A percentile compares a stretch with the other conserved stretches of the same genome.
Conservation (phyloP, 371 early-diverging fungal genomes). For the Rhizopus arrhizus region DNA sequence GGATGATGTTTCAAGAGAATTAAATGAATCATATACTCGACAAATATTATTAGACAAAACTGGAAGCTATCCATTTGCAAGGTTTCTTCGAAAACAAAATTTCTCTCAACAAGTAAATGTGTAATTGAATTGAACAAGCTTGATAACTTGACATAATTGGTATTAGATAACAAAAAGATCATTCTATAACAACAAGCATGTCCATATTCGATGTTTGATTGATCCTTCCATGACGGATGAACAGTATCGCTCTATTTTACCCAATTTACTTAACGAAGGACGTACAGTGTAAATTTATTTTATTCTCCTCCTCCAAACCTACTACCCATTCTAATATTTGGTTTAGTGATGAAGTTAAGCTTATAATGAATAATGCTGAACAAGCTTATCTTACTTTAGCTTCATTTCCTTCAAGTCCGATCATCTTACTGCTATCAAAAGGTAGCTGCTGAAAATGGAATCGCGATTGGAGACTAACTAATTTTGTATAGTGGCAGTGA, state of each 20-base stretch:
- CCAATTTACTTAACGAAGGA: conserved; percentile 22
- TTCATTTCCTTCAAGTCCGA: conserved; percentile 23
- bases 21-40: conserved; percentile 11
- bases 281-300: conserved; percentile 10
- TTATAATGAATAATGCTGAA: conserved; percentile 20
- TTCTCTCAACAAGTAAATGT: neutral
- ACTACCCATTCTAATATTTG: neutral
- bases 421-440: conserved; percentile 15
- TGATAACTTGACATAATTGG: neutral
- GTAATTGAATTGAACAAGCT: neutral
- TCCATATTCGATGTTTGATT: conserved; percentile 9
- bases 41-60: conserved; percentile 14
- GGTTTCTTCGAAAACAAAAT: conserved; percentile 4
- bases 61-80: conserved; percentile 12
- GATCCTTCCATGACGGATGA: conserved; percentile 8
- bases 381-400: conserved; percentile 20
- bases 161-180: neutral
- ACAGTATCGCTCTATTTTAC: conserved; percentile 17
- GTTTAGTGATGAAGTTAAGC: conserved; percentile 7
- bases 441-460: conserved; percentile 2
- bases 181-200: conserved; percentile 5
- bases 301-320: neutral
- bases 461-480: neutral
- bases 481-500: conserved; percentile 13
- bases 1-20: conserved; percentile 17